Evolutionary conservation across 1,284 basidiomycete genomes (phyloP), one percentile per base, ranked within the genome.

Genomic region (Ustilago crameri): DNA sequence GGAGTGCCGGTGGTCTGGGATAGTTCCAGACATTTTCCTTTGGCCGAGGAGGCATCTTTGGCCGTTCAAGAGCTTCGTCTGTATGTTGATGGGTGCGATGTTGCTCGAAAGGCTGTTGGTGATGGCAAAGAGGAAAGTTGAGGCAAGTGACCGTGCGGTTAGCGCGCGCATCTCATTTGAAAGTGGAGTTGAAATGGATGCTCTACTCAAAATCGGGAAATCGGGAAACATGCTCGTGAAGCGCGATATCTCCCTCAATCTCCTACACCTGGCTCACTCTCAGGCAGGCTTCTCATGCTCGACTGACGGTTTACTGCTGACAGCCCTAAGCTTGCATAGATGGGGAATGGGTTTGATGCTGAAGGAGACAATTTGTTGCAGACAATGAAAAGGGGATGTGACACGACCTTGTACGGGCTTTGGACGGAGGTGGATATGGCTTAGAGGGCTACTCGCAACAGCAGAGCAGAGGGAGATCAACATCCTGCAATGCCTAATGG

Each of bases 11-110:
- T 3, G 80, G 80, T 24, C 80, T 70, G 12, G 80, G 80, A 45
- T 82, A 82, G 53, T 72, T 71, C 80, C 80, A 82, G 30, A 80
- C 70, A 65, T 73, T 73, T 54, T 73, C 70, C 35, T 68, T 73
- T 14, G 65, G 70, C 58, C 70, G 51, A 20, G 70, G 61, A 30
- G 65, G 70, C 70, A 73, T 73, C 34, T 2, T 58, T 46, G 17
- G 17, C 23, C 26, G 44, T 27, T 12, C 34, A 17, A 37, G 7
- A 5, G 30, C 27, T 9, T 27, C 24, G 15, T 35, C 38, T 37
- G 35, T 34, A 37, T n/a, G 22, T 30, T 9, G 14, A n/a, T n/a
- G n/a, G n/a, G n/a, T n/a, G n/a, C n/a, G n/a, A n/a, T n/a, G n/a
- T n/a, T n/a, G n/a, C 27, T 34, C 22, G 9, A 1, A 12, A 5